These are phyloP conservation scores for Zygosaccharomyces gambellarensis DNA, from an alignment of 805 yeast species.

Conservation along the genomic window DNA sequence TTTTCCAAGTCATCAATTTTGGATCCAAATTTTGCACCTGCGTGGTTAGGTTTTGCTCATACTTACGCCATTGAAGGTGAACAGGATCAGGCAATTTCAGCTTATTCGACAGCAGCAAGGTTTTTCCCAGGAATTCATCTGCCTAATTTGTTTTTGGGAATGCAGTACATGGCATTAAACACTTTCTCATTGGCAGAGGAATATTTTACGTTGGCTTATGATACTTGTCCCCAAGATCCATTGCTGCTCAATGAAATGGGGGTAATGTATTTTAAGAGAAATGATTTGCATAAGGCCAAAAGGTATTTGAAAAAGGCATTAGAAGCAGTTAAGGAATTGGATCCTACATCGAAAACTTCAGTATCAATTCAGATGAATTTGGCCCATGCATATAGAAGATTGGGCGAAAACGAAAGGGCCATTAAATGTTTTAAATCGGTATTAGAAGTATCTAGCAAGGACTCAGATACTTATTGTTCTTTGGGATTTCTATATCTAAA, in stretches of 20 bases:
- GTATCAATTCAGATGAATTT: constrained; percentile 78
- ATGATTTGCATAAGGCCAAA: constrained; percentile 65
- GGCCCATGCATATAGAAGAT: constrained; percentile 80
- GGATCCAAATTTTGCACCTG: constrained; percentile 86
- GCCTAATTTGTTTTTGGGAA: constrained; percentile 86
- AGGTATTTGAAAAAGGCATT: constrained; percentile 65
- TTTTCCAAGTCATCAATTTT: constrained; percentile 85
- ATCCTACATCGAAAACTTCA: constrained; percentile 80
- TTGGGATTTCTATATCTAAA: constrained; percentile 80
- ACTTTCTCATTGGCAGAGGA: constrained; percentile 81
- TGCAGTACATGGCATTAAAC: constrained; percentile 90
- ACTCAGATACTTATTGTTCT: constrained; percentile 73
- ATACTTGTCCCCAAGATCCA: constrained; percentile 82
- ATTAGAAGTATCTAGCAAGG: constrained; percentile 59
- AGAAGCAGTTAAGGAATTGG: constrained; percentile 58
- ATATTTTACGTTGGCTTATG: constrained; percentile 68
- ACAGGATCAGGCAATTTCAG: constrained; percentile 96
- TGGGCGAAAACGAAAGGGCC: constrained; percentile 59
- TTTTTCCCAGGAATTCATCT: constrained; percentile 86
- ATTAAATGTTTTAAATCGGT: constrained; percentile 74
- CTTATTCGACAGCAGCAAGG: constrained; percentile 92
- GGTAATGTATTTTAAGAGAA: constrained; percentile 78
- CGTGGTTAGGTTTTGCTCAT: constrained; percentile 98
- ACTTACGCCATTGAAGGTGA: constrained; percentile 98
- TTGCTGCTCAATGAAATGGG: constrained; percentile 86